Base-by-base conservation (phyloP, 2,329 filamentous ascomycete genomes). In the Cladophialophora immunda region DNA sequence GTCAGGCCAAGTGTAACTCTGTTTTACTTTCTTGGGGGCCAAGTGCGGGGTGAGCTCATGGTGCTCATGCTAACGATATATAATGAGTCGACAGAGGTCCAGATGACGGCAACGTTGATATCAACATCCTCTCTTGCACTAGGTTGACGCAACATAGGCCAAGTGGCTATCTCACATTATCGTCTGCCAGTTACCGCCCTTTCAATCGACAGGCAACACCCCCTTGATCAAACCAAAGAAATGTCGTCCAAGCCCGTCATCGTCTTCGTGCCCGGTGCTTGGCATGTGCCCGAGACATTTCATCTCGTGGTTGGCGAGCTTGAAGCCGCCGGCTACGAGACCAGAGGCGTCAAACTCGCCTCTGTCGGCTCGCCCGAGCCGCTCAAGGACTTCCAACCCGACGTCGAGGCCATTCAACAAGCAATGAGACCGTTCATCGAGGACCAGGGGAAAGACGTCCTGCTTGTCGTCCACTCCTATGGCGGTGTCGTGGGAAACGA, bases 251-350 rank as follows among this genome's bases (percentile, higher is more conserved):
- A 69, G 52, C 71, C 72, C 13, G 73, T 69, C 4, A 73, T 82
- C 19, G 72, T 82, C 17, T 76, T 82, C 57, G 76, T 76, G 11
- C 78, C 79, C 0, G 81, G 81, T 15, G 80, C 79, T 15, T 82
- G 79, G 78, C 73, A 80, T 58, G 69, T 68, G 0, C 74, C 79
- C 2, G 62, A 65, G 29, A 70, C 73, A 62, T 82, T 76, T 58
- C 68, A 76, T 32, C 64, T 68, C 1, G 69, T 79, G 1, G 74
- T 74, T 11, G 65, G 73, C 15, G 72, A 69, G 8, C 78, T 82
- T 5, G 61, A 75, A 8, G 60, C 52, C 2, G 71, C 73, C n/a
- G 80, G 76, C 2, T 80, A 77, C 66, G 57, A 73, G 7, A 75
- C 76, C 0, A 72, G 73, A 47, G 76, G 75, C 8, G 72, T 77